These are phyloP conservation scores for Colletotrichum echinochloae DNA, from an alignment of 2,329 filamentous ascomycete genomes.

Conservation along the genomic window DNA sequence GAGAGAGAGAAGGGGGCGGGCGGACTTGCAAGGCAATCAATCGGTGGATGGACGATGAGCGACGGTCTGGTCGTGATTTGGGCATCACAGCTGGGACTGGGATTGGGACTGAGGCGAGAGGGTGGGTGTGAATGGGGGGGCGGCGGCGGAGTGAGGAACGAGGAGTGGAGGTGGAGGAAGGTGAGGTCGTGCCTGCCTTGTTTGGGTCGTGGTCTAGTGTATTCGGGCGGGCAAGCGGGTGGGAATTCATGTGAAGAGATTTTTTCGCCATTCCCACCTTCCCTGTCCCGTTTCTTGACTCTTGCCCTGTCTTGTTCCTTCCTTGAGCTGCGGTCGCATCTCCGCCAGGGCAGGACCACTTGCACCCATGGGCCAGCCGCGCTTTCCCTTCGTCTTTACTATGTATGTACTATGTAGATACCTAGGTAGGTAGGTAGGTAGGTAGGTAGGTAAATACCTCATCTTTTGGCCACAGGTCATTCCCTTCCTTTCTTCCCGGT, in stretches of 20 bases:
- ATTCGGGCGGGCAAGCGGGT: constrained; percentile 6
- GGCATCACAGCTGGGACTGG: neutral
- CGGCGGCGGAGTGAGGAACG: constrained; percentile 1
- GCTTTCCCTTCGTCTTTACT: neutral
- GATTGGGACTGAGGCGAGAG: neutral
- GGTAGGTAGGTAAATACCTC: too few species aligned
- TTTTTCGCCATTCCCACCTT: constrained; percentile 38
- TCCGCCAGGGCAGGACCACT: neutral
- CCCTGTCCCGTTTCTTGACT: constrained; percentile 20
- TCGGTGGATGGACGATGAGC: neutral
- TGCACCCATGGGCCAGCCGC: neutral
- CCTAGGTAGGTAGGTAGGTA: too few species aligned
- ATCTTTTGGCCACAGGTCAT: too few species aligned
- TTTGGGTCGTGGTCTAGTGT: neutral
- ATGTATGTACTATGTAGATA: too few species aligned
- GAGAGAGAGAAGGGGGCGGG: neutral
- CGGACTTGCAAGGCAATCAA: neutral
- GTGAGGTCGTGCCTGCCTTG: neutral
- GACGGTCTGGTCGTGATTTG: neutral
- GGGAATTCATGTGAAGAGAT: constrained; percentile 36
- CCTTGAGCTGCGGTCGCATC: neutral
- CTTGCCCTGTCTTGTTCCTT: neutral
- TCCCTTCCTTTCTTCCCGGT: too few species aligned
- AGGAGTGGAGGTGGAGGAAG: neutral
- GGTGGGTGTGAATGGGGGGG: neutral